phyloP scores from a whole-genome alignment of 108 stramenopile species.

The Fragilaria crotonensis region DNA sequence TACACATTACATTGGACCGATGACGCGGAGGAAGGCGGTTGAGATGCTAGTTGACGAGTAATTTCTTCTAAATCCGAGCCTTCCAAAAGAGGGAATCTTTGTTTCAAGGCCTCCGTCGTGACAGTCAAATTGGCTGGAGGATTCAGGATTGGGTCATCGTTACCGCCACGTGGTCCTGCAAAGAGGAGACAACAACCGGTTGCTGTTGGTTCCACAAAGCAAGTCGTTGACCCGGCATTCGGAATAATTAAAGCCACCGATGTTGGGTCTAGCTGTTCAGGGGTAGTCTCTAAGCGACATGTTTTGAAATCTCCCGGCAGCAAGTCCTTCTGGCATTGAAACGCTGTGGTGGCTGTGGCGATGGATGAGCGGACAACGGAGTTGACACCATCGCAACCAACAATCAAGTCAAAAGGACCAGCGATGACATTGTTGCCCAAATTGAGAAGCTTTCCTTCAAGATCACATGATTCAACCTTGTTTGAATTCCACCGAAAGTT shows the following conservation, averaged over 20 bases:
- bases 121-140: conserved; percentile 11
- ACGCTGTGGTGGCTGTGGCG: conserved; percentile 9
- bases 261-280: conserved; percentile 46
- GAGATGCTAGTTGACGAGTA: conserved; percentile 30
- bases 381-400: conserved; percentile 74
- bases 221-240: conserved; percentile 33
- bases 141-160: conserved; percentile 17
- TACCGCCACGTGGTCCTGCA: conserved; percentile 29
- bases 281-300: conserved; percentile 24
- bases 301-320: conserved; percentile 66
- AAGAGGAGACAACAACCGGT: conserved; percentile 63
- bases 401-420: conserved; percentile 44
- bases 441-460: conserved; percentile 2
- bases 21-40: conserved; percentile 32
- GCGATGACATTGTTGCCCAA: not conserved
- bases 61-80: conserved; percentile 25
- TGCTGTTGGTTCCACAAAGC: conserved; percentile 61
- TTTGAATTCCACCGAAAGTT: conserved; percentile 22
- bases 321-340: conserved; percentile 14
- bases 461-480: conserved; percentile 17
- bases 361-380: conserved; percentile 47
- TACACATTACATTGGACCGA: conserved; percentile 65
- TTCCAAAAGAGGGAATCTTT: conserved; percentile 50
- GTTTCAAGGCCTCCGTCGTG: conserved; percentile 19
- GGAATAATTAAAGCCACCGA: conserved; percentile 56